These are phyloP conservation scores for Melastoma candidum DNA, from an alignment of 441 rosid species.

Conservation along the genomic window DNA sequence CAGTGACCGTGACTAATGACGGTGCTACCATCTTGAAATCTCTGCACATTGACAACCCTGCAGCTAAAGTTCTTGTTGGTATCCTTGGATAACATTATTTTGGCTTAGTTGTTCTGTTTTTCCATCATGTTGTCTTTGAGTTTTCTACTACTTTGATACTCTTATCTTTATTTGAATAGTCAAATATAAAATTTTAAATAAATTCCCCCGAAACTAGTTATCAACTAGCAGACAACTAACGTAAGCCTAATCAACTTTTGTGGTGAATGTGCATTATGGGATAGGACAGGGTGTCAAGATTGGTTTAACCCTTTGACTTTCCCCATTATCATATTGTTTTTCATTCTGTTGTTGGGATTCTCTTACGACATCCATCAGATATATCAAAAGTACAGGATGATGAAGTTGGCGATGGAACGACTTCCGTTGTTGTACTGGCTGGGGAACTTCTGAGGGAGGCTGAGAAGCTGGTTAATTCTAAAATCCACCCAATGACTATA, in stretches of 20 bases:
- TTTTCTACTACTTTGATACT: too few species aligned
- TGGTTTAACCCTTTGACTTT: too few species aligned
- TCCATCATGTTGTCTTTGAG: background rate
- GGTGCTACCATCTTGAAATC: slow-evolving; percentile 97
- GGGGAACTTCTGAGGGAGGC: slow-evolving; percentile 98
- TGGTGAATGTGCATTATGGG: background rate
- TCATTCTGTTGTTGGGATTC: background rate
- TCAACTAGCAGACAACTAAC: too few species aligned
- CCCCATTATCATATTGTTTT: slow-evolving; percentile 2
- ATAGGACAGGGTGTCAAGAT: background rate
- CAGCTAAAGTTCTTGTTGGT: slow-evolving; percentile 97
- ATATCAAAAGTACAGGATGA: slow-evolving; percentile 99
- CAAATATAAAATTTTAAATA: too few species aligned
- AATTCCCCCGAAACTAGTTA: too few species aligned
- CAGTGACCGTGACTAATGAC: slow-evolving; percentile 87
- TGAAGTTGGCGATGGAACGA: slow-evolving; percentile 99
- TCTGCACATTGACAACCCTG: slow-evolving; percentile 88
- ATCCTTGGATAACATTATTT: slow-evolving; percentile 23
- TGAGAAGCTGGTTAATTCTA: slow-evolving; percentile 79
- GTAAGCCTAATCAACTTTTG: too few species aligned
- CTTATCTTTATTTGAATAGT: too few species aligned
- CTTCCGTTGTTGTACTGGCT: slow-evolving; percentile 97
- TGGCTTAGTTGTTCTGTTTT: background rate
- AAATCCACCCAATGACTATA: slow-evolving; percentile 97
- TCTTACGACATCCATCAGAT: slow-evolving; percentile 38